Evolutionary conservation across 192 early-diverging fungal genomes (phyloP).

Genomic region (Piromyces finnis): DNA sequence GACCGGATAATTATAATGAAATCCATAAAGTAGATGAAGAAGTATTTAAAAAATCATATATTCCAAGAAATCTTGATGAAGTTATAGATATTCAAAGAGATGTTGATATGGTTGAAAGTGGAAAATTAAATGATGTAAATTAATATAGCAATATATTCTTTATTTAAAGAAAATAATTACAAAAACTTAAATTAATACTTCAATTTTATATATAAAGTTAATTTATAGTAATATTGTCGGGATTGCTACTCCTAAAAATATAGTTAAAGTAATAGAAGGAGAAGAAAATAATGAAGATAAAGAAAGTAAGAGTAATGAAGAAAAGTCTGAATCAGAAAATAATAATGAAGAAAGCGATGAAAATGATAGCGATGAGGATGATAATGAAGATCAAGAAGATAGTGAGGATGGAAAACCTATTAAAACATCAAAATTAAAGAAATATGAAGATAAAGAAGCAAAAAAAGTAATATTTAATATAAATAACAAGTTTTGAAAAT

Average conservation of each 20-base stretch:
- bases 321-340: too few species aligned
- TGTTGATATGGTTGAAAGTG: conserved; percentile 49
- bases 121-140: conserved; percentile 44
- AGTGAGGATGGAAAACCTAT: conserved; percentile 1
- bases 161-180: too few species aligned
- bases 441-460: conserved; percentile 68
- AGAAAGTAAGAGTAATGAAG: neutral
- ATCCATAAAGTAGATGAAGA: conserved; percentile 50
- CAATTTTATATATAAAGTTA: conserved; percentile 18
- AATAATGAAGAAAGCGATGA: too few species aligned
- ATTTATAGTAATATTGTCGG: conserved; percentile 1
- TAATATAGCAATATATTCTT: too few species aligned
- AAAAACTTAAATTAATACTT: too few species aligned
- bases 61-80: conserved; percentile 80
- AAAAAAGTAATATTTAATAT: conserved; percentile 38
- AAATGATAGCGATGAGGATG: too few species aligned
- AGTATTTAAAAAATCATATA: conserved; percentile 78
- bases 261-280: neutral
- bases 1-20: conserved; percentile 10
- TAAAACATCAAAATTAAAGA: conserved; percentile 40
- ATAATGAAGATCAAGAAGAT: neutral
- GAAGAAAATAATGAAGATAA: conserved; percentile 3
- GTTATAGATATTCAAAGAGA: conserved; percentile 77
- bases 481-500: too few species aligned
- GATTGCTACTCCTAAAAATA: conserved; percentile 7